Evolutionary conservation across 73 alveolate genomes (phyloP), one percentile per base, ranked within the genome.

Genomic region (Paraurostyla sp.): DNA sequence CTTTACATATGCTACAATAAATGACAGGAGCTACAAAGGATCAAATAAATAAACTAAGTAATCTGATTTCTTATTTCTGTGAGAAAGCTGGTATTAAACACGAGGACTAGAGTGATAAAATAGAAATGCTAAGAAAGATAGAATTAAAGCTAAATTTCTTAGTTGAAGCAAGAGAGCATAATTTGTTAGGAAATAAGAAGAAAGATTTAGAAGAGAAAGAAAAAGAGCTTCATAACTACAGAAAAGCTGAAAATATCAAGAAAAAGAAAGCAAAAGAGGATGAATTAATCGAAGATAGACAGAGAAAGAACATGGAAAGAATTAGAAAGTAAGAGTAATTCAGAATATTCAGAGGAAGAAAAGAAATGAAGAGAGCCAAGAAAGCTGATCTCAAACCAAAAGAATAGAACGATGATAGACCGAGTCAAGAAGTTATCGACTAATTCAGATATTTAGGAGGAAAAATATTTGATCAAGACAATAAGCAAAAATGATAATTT

Each of bases 101-200:
- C 27, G 89, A 78, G 33, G 80, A 49, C 58, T n/a, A 51, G 58
- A 9, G 59, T 7, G 60, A 78, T 78, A 78, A 51, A 40, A 16
- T 78, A 23, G 89, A 54, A 13, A 51, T 54, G 89, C 58, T 78
- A 4, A 78, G 78, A 38, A 78, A 78, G 46, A 78, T 78, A 15
- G 89, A 78, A 22, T 20, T 22, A 18, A 52, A 25, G 27, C 30
- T 78, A 29, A 3, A 51, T 20, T 51, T 36, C 29, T 42, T 78
- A 23, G 22, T 43, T 35, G 89, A 78, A 52, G 80, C 76, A 20
- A 25, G 78, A 7, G 78, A 78, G 9, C 32, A 16, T 35, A 51
- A 51, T 0, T 38, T 48, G 22, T 18, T 3, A 3, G 82, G 82
- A 9, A 2, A 11, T 54, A 78, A 54, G 30, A 78, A 51, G 78